Percentiles rank a stretch among this genome's conserved stretches.
Conservation (phyloP, 2,329 filamentous ascomycete species). For the Venturia pyrina region DNA sequence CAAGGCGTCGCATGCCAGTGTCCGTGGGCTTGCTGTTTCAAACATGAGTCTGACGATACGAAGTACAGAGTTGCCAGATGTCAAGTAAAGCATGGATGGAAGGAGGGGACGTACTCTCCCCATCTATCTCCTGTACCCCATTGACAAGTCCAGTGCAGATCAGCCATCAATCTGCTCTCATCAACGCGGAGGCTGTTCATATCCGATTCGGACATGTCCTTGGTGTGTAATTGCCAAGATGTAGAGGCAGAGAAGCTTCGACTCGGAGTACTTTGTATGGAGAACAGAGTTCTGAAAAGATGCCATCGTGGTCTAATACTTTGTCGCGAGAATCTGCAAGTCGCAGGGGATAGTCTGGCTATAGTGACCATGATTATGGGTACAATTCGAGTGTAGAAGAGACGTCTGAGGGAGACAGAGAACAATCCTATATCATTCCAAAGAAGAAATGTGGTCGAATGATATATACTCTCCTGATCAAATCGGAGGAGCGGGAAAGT, state of each 20-base stretch:
- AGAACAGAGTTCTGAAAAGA: background rate
- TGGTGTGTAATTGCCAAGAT: slow-evolving; percentile 26
- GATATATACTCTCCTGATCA: background rate
- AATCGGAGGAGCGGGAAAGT: background rate
- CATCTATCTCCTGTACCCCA: slow-evolving; percentile 58
- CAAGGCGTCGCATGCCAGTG: slow-evolving; percentile 67
- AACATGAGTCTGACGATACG: background rate
- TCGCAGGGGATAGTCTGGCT: background rate
- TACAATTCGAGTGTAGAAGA: no score
- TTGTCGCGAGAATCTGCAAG: background rate
- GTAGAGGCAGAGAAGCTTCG: background rate
- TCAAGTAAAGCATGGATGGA: background rate
- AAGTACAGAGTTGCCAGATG: background rate
- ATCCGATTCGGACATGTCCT: slow-evolving; percentile 41
- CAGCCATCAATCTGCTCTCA: slow-evolving; percentile 48
- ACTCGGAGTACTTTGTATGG: no score
- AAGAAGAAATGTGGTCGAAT: background rate
- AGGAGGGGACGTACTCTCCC: slow-evolving; percentile 46
- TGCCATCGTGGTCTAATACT: background rate
- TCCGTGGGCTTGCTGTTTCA: slow-evolving; percentile 42
- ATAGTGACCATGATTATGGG: background rate
- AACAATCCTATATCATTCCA: background rate
- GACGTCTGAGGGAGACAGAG: background rate
- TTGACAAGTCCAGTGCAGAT: slow-evolving; percentile 55
- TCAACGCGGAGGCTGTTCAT: slow-evolving; percentile 47